Evolutionary conservation across 257 asterid genomes (phyloP).

Genomic region (Orobanche coerulescens): DNA sequence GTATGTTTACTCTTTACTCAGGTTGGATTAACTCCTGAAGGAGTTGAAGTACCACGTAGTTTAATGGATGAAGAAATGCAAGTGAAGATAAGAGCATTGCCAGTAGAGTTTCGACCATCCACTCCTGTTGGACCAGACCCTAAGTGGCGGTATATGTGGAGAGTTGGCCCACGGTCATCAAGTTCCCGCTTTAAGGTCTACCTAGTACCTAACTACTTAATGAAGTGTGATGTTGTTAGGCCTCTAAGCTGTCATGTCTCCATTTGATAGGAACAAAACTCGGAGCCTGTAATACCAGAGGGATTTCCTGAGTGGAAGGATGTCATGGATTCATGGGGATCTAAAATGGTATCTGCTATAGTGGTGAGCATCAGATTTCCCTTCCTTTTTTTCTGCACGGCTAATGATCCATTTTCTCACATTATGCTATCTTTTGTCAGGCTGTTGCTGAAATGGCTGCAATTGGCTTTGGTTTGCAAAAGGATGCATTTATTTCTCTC

Average conservation of each 20-base stretch:
- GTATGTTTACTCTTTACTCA: slow-evolving; percentile 30
- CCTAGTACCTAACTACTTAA: background rate
- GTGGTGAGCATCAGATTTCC: slow-evolving; percentile 44
- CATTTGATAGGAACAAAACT: slow-evolving; percentile 63
- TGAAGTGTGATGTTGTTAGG: slow-evolving; percentile 14
- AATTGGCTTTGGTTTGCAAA: slow-evolving; percentile 83
- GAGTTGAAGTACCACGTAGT: slow-evolving; percentile 97
- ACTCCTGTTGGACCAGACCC: slow-evolving; percentile 86
- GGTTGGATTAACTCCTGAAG: slow-evolving; percentile 99
- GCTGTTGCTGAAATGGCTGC: slow-evolving; percentile 98
- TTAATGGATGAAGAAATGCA: slow-evolving; percentile 79
- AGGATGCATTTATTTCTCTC: slow-evolving; percentile 88
- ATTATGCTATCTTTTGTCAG: slow-evolving; percentile 33
- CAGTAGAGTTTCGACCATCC: slow-evolving; percentile 57
- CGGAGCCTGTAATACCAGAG: slow-evolving; percentile 95
- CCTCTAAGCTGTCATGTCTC: slow-evolving; percentile 22
- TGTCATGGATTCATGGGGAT: slow-evolving; percentile 94
- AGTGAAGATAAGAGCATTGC: slow-evolving; percentile 66
- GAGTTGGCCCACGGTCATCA: slow-evolving; percentile 81
- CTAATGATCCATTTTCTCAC: slow-evolving; percentile 12
- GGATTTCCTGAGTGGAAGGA: slow-evolving; percentile 90
- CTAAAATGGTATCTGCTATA: slow-evolving; percentile 82
- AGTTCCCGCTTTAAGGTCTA: slow-evolving; percentile 71
- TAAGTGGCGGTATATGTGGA: slow-evolving; percentile 99
- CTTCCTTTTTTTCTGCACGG: slow-evolving; percentile 6